These are phyloP conservation scores for Periconia macrospinosa DNA, from an alignment of 2,329 filamentous ascomycete genomes.

Conservation along the genomic window DNA sequence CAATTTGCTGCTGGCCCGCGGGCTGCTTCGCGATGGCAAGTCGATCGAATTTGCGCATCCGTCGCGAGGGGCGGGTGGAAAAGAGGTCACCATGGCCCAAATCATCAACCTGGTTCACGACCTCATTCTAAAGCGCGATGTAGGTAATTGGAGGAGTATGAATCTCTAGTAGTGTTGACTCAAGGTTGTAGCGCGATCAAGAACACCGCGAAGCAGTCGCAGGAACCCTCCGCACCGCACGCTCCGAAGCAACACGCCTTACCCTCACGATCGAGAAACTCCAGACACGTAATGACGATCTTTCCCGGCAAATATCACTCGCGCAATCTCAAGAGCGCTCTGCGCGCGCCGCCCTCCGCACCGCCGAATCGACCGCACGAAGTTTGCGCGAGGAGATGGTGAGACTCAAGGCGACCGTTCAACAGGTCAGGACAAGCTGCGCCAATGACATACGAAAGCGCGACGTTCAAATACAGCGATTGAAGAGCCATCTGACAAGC, in stretches of 20 bases:
- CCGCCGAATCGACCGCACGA: conserved; percentile 72
- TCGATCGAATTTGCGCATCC: conserved; percentile 81
- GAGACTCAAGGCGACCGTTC: conserved; percentile 75
- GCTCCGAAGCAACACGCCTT: conserved; percentile 74
- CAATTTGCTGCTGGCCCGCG: conserved; percentile 66
- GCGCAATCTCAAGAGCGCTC: conserved; percentile 72
- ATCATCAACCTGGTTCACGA: conserved; percentile 96
- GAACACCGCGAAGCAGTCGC: conserved; percentile 85
- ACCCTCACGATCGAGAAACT: conserved; percentile 66
- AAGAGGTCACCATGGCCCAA: conserved; percentile 73
- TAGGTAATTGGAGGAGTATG: conserved; percentile 47
- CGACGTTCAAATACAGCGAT: conserved; percentile 81
- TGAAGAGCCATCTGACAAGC: conserved; percentile 85
- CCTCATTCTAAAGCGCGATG: conserved; percentile 84
- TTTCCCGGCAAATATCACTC: conserved; percentile 59
- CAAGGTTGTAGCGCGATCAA: conserved; percentile 71
- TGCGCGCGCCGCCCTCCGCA: conserved; percentile 69
- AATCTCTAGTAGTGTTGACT: not conserved
- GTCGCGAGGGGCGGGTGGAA: conserved; percentile 62
- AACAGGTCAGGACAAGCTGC: conserved; percentile 83
- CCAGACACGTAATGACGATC: conserved; percentile 57
- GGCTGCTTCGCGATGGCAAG: conserved; percentile 65
- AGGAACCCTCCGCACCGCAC: conserved; percentile 73
- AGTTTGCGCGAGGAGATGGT: conserved; percentile 82
- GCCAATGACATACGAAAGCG: conserved; percentile 89